Base-by-base conservation (phyloP, 2,329 filamentous ascomycete genomes). In the Penicillium sp. region DNA sequence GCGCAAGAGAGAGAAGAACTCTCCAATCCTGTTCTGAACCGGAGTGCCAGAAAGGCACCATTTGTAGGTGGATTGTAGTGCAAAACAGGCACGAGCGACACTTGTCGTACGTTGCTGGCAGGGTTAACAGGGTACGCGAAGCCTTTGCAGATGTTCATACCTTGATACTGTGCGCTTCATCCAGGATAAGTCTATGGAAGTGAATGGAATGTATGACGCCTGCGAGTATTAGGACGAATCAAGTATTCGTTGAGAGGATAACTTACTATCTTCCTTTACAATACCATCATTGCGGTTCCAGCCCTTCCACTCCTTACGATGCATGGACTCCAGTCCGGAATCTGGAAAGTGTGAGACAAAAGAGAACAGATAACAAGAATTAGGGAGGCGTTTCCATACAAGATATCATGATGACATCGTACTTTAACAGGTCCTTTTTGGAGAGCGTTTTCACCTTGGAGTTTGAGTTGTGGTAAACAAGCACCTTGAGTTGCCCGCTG, bases 21-120 rank as follows among this genome's bases (percentile, higher is more conserved):
- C 94, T 71, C 95, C 94, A 67, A 98, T 98, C 57, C 94, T 90
- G 73, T 98, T 99, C 76, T 99, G 95, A 1, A 99, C 87, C 0
- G 95, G 95, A 1, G 95, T 99, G 8, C 95, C 95, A 17, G 91
- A 95, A 62, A 99, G 83, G 74, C 95, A 99, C 92, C 95, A 98
- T 70, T 96, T 96, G 79, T 95, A 97, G 19, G 86, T 88, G 19
- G 91, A 91, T 63, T 93, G 89, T 47, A 99, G 82, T 1, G 93
- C 93, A 74, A 98, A 98, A 75, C 94, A 98, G 46, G 95, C 94
- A 77, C 92, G 96, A 23, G 95, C 95, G 13, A 95, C 95, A 80
- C 93, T 92, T 8, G 93, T 96, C 23, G 89, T 92, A 64, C 94
- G 88, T 71, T 78, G 74, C 70, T 80, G 54, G 19, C 38, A 41